A percentile compares a stretch with the other conserved stretches of the same genome.
Evolutionary conservation across 176 grass and related monocot species (phyloP).

Genomic region (Paspalum notatum): DNA sequence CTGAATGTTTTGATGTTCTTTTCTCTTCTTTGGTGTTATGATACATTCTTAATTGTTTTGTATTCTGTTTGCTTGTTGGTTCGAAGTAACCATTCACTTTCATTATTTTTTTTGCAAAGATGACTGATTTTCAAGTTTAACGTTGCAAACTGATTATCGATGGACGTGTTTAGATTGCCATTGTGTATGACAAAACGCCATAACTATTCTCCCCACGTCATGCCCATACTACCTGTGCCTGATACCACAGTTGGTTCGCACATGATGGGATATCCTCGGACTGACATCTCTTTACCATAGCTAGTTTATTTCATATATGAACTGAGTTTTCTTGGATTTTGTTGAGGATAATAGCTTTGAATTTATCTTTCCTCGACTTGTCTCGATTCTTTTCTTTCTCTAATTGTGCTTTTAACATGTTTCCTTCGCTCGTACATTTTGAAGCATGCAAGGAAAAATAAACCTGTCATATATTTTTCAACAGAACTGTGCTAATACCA

Average conservation of each 20-base stretch:
- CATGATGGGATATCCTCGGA: conserved; percentile 1
- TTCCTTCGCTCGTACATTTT: neutral
- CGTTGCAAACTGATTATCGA: conserved; percentile 41
- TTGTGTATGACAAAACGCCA: conserved; percentile 47
- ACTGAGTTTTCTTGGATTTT: neutral
- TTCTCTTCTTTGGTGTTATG: too few species aligned
- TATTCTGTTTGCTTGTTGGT: neutral
- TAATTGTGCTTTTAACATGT: neutral
- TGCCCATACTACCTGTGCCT: neutral
- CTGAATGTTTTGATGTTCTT: neutral
- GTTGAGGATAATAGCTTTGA: neutral
- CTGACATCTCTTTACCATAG: neutral
- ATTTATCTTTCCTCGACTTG: neutral
- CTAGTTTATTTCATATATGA: neutral
- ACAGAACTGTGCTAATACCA: neutral
- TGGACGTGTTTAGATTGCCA: conserved; percentile 24
- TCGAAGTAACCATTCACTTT: neutral
- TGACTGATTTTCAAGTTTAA: neutral
- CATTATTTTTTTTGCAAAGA: neutral
- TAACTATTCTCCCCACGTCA: neutral
- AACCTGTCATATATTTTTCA: neutral
- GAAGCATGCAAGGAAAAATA: neutral
- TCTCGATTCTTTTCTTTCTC: neutral
- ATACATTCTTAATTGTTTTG: too few species aligned
- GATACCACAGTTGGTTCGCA: conserved; percentile 8